These are phyloP conservation scores for Verticillium tricorpus DNA, from an alignment of 2,329 filamentous ascomycete genomes.

Conservation along the genomic window DNA sequence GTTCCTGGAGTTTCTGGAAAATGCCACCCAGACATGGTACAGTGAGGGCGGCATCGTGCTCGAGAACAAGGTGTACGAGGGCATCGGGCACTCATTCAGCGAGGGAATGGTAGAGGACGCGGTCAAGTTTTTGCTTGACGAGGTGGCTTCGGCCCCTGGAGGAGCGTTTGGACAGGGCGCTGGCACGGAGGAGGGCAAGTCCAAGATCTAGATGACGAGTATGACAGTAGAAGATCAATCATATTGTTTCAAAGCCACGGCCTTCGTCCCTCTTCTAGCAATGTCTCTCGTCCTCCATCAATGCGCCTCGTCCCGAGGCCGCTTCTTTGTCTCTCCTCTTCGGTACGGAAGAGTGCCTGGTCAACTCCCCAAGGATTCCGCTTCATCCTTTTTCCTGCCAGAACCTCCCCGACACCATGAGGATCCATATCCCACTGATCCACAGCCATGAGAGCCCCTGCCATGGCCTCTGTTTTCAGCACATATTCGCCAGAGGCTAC, in stretches of 20 bases:
- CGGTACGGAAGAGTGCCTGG: constrained; percentile 38
- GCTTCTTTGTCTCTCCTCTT: constrained; percentile 27
- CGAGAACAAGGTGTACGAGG: constrained; percentile 64
- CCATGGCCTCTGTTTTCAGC: constrained; percentile 33
- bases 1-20: constrained; percentile 59
- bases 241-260: constrained; percentile 29
- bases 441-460: constrained; percentile 36
- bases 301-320: constrained; percentile 29
- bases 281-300: constrained; percentile 30
- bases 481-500: constrained; percentile 16
- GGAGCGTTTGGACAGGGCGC: neutral
- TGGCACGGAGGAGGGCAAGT: constrained; percentile 11
- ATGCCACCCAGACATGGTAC: constrained; percentile 47
- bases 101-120: constrained; percentile 63
- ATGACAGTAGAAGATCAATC: neutral
- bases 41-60: constrained; percentile 51
- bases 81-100: constrained; percentile 66
- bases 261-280: constrained; percentile 31
- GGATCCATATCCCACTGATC: constrained; percentile 48
- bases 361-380: constrained; percentile 45
- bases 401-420: constrained; percentile 39
- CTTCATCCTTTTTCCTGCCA: constrained; percentile 42
- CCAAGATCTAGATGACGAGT: constrained; percentile 21
- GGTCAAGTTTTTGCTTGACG: constrained; percentile 55
- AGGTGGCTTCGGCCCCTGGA: constrained; percentile 28